Percentiles rank a stretch among this genome's conserved stretches.
Conservation (phyloP, 2,329 filamentous ascomycete genomes). For the Aspergillus sp. region DNA sequence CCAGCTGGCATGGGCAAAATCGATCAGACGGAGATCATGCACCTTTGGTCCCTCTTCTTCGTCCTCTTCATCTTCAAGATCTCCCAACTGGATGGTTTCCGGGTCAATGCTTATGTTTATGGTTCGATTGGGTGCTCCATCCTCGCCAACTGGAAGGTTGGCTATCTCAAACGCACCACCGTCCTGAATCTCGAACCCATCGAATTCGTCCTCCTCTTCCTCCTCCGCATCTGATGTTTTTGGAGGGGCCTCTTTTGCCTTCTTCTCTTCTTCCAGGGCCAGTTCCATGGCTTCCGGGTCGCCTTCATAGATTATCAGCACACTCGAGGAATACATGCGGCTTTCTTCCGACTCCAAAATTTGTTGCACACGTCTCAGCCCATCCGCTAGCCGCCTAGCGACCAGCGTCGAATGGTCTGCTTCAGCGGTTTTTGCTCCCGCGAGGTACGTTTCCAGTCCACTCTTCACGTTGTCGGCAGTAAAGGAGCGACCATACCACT, state of each 20-base stretch:
- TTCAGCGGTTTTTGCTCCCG: constrained; percentile 42
- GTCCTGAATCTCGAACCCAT: constrained; percentile 21
- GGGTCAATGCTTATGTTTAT: constrained; percentile 38
- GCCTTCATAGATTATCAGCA: constrained; percentile 67
- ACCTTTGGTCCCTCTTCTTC: constrained; percentile 63
- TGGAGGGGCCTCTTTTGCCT: constrained; percentile 25
- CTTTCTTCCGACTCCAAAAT: constrained; percentile 59
- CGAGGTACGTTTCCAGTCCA: constrained; percentile 60
- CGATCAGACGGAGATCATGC: constrained; percentile 82
- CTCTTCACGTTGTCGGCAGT: constrained; percentile 54
- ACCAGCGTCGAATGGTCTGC: constrained; percentile 47
- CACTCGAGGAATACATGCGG: constrained; percentile 66
- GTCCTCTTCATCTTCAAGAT: constrained; percentile 54
- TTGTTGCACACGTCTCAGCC: constrained; percentile 46
- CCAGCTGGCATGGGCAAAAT: constrained; percentile 92
- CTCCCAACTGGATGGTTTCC: constrained; percentile 43
- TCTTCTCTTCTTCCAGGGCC: constrained; percentile 47
- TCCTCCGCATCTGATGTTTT: constrained; percentile 36
- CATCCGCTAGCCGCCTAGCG: constrained; percentile 39
- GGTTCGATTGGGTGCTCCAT: constrained; percentile 29
- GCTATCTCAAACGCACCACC: constrained; percentile 32
- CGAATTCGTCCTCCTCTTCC: constrained; percentile 23
- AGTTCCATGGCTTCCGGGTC: constrained; percentile 56
- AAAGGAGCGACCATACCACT: constrained; percentile 64
- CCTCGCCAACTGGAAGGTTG: constrained; percentile 28